Base-by-base conservation (phyloP, 164 flowering plant genomes). In the Chloranthus sessilifolius region DNA sequence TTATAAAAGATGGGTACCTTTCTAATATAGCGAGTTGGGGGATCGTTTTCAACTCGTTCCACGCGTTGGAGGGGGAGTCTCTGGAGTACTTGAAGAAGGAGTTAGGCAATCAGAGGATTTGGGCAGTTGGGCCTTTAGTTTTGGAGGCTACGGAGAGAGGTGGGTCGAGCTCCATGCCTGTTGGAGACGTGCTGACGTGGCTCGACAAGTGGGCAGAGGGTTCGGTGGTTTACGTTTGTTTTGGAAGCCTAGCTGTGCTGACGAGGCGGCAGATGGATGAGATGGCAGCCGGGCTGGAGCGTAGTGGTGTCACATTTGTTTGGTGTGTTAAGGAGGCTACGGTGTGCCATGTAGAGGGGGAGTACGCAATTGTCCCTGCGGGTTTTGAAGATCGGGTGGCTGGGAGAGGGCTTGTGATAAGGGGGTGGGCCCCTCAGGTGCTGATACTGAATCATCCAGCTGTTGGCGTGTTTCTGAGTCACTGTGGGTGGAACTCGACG, bases 401-500 rank as follows among this genome's bases (percentile, higher is more conserved):
- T 3, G 65, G 58, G 8, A 64, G 63, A 4, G 74, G 78, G 1
- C 12, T 70, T 8, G 49, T 74, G 16, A 41, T 69, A 2, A 56
- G 28, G 25, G 75, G 69, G 4, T 70, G 75, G 75, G 73, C 66
- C 17, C 71, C 73, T 17, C 78, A 74, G 26, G 60, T 43, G 51
- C 26, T 30, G 17, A 65, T 61, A 42, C 48, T 67, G 64, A 45
- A 35, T 6, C 72, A 67, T 20, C 45, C 53, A 10, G 63, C 76
- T 0, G 53, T 62, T n/a, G 72, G 62, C 0, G 73, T 59, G 26
- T 60, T 66, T 27, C 47, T 71, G 53, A 70, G 65, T 2, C 81
- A 76, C 15, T 64, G 73, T 26, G 84, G 84, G 7, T 64, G 70
- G 62, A 74, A 76, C 58, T 76, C 84, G 3, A 48, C 61, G 19